Percentiles rank a stretch among this genome's conserved stretches.
Conservation (phyloP, 2,329 filamentous ascomycete species). For the Sarocladium oryzae region DNA sequence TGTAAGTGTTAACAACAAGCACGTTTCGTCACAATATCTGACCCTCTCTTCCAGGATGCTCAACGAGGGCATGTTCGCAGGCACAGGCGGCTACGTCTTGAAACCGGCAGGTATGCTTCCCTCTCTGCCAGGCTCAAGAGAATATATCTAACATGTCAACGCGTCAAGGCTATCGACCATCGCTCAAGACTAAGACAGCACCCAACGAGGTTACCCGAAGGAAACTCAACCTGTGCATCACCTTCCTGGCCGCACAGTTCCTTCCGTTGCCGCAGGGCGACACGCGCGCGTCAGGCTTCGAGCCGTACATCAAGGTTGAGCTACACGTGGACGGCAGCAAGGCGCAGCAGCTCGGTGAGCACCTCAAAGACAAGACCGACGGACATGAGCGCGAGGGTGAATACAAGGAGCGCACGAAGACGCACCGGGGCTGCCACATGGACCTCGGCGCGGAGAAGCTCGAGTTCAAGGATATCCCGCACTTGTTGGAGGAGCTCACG, state of each 20-base stretch:
- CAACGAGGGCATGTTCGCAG: constrained; percentile 86
- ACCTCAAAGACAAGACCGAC: constrained; percentile 28
- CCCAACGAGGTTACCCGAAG: constrained; percentile 38
- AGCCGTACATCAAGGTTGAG: constrained; percentile 78
- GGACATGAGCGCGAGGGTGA: constrained; percentile 35
- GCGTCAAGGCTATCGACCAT: constrained; percentile 26
- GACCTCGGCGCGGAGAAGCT: constrained; percentile 55
- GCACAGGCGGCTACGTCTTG: constrained; percentile 75
- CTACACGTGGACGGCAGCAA: constrained; percentile 70
- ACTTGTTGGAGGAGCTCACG: constrained; percentile 61
- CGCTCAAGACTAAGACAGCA: constrained; percentile 15
- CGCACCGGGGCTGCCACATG: constrained; percentile 50
- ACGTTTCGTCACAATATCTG: not conserved
- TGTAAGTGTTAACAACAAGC: constrained; percentile 31
- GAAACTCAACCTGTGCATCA: constrained; percentile 63
- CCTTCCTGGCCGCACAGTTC: constrained; percentile 69
- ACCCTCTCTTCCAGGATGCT: constrained; percentile 52
- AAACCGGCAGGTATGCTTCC: constrained; percentile 60
- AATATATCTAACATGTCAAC: not conserved
- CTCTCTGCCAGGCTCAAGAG: too few species aligned
- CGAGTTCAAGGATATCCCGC: constrained; percentile 46
- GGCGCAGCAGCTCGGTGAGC: constrained; percentile 29
- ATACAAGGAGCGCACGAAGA: constrained; percentile 54
- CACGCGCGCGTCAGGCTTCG: constrained; percentile 49
- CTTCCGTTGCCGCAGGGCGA: constrained; percentile 58